A percentile compares a stretch with the other conserved stretches of the same genome.
These are phyloP conservation scores for Phialophora macrospora DNA, from an alignment of 2,329 filamentous ascomycete species.

Conservation along the genomic window DNA sequence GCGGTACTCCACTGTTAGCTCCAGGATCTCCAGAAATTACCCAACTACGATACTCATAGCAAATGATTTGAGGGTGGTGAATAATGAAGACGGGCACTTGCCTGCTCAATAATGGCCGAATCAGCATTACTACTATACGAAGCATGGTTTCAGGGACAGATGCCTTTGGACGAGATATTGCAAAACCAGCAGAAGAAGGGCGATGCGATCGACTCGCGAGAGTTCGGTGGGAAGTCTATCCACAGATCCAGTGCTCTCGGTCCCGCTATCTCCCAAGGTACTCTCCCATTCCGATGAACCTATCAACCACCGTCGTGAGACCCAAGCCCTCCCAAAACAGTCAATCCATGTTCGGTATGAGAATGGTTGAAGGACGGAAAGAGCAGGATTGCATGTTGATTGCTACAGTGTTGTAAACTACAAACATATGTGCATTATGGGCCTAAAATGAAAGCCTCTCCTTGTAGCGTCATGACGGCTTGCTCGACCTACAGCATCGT, in stretches of 20 bases:
- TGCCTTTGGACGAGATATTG: neutral
- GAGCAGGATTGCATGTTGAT: neutral
- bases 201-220: too few relatives aligned
- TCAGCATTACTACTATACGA: neutral
- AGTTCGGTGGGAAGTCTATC: too few relatives aligned
- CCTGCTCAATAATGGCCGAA: neutral
- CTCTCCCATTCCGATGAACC: neutral
- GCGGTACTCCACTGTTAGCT: too few relatives aligned
- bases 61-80: too few relatives aligned
- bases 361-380: neutral
- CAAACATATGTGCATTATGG: neutral
- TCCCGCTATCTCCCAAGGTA: too few relatives aligned
- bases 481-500: neutral
- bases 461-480: neutral
- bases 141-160: neutral
- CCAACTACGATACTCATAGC: too few relatives aligned
- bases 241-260: too few relatives aligned
- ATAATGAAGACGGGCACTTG: too few relatives aligned
- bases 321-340: neutral
- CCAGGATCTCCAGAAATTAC: too few relatives aligned
- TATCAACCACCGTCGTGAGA: neutral
- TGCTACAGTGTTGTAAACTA: neutral
- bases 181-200: neutral
- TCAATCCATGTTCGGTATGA: neutral
- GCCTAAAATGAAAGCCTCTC: neutral